Evolutionary conservation across 2,329 filamentous ascomycete genomes (phyloP), one percentile per base, ranked within the genome.

Genomic region (Dactylellina haptotyla): DNA sequence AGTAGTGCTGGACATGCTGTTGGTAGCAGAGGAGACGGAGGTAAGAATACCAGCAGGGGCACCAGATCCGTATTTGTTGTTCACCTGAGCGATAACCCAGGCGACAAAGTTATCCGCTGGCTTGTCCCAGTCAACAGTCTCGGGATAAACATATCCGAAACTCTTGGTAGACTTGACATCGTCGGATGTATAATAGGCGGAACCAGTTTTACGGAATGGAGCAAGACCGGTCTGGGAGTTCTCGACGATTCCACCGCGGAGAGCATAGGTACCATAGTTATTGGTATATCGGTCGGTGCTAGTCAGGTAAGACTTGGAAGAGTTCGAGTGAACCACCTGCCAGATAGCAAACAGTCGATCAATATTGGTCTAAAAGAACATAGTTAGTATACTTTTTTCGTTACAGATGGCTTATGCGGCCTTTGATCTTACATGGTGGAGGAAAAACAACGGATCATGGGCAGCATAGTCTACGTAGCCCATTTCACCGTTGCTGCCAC

Each of bases 61-160:
- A 20, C 30, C 54, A 14, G 34, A 14, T 32, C 69, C 69, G 34
- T 62, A 73, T 23, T 51, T 46, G 6, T 20, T 5, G 46, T 73
- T 73, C 20, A 73, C 69, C 20, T 73, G 41, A 6, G 32, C 46
- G n/a, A 61, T 51, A 18, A 53, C 59, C 67, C 59, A 72, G 8
- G 43, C 30, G 46, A 53, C 41, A 46, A 37, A 72, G 43, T 72
- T 45, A n/a, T 58, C 37, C 23, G 30, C 16, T 26, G 32, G 14
- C 45, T 46, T 72, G 4, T 46, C 51, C 43, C 53, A 79, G 76
- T 80, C 79, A 81, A 82, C 77, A 30, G 88, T 85, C 76, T 94
- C 91, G 0, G 87, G 84, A 78, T 96, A 96, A 0, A 87, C 88
- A 79, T 95, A 95, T 14, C 88, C 88, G 79, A 95, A 90, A 1